A percentile compares a stretch with the other conserved stretches of the same genome.
These are phyloP conservation scores for Suillus weaverae DNA, from an alignment of 768 basidiomycete species.

Conservation along the genomic window DNA sequence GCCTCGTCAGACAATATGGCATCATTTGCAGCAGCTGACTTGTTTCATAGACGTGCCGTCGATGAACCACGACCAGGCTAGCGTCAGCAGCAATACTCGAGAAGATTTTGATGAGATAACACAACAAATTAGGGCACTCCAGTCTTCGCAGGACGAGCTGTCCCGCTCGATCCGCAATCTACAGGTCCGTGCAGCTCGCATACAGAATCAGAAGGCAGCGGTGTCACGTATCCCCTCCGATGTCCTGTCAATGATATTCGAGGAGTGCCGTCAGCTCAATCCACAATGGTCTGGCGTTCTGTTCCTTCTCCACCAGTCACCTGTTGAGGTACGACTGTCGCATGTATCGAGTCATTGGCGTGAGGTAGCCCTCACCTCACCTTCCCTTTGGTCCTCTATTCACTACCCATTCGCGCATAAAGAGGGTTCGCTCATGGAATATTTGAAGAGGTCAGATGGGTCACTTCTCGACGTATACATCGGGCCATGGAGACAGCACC, in stretches of 20 bases:
- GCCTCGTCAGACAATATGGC: slow-evolving; percentile 10
- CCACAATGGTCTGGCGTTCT: slow-evolving; percentile 35
- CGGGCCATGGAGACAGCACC: slow-evolving; percentile 33
- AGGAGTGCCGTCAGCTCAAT: slow-evolving; percentile 31
- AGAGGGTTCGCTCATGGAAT: slow-evolving; percentile 30
- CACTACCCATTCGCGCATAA: slow-evolving; percentile 31
- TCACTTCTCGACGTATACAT: slow-evolving; percentile 33
- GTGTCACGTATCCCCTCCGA: slow-evolving; percentile 33
- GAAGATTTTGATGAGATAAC: slow-evolving; percentile 30
- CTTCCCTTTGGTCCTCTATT: slow-evolving; percentile 37
- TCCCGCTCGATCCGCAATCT: slow-evolving; percentile 26
- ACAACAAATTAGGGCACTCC: slow-evolving; percentile 25
- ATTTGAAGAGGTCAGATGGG: slow-evolving; percentile 33
- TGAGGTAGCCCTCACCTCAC: slow-evolving; percentile 32
- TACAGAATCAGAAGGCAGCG: slow-evolving; percentile 28
- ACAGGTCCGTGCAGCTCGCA: slow-evolving; percentile 30
- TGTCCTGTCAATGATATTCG: slow-evolving; percentile 32
- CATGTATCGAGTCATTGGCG: slow-evolving; percentile 37
- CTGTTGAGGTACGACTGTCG: slow-evolving; percentile 34
- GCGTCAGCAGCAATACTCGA: slow-evolving; percentile 11
- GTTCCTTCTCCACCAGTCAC: slow-evolving; percentile 32
- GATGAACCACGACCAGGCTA: slow-evolving; percentile 28
- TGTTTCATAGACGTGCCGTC: slow-evolving; percentile 12
- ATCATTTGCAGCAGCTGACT: slow-evolving; percentile 5
- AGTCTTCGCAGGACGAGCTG: slow-evolving; percentile 31